Evolutionary conservation across 2,329 filamentous ascomycete species (phyloP).

Genomic region (Pseudogymnoascus sp.): DNA sequence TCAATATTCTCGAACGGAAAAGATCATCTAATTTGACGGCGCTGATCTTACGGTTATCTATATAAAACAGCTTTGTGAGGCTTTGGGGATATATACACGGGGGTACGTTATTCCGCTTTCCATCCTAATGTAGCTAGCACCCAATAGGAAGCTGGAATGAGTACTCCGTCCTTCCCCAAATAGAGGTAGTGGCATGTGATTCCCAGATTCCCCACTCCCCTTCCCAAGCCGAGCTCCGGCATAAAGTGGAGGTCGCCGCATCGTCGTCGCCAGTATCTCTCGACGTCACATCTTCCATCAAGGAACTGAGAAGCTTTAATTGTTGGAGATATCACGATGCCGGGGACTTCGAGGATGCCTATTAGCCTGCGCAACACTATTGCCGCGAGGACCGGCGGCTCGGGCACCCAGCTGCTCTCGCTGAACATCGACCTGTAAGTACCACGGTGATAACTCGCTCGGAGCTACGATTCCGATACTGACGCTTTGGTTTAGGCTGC

Average conservation of each 20-base stretch:
- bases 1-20: background rate
- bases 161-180: background rate
- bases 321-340: slow-evolving; percentile 36
- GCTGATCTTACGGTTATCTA: background rate
- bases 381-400: slow-evolving; percentile 48
- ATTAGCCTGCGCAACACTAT: slow-evolving; percentile 62
- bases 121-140: background rate
- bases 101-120: background rate
- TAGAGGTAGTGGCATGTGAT: slow-evolving; percentile 6
- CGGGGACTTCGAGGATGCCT: slow-evolving; percentile 61
- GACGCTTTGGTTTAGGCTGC: slow-evolving; percentile 45
- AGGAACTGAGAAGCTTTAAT: background rate
- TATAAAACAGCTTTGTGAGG: background rate
- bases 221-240: background rate
- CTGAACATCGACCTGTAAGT: slow-evolving; percentile 63
- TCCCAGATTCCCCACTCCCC: background rate
- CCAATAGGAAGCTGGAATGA: background rate
- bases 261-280: background rate
- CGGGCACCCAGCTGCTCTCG: slow-evolving; percentile 47
- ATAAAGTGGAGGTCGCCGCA: background rate
- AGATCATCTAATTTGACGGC: background rate
- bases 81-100: background rate
- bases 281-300: background rate
- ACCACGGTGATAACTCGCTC: slow-evolving; percentile 9
- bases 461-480: background rate